Conservation (phyloP, 1,284 basidiomycete genomes). For the Trichosporon sp. region DNA sequence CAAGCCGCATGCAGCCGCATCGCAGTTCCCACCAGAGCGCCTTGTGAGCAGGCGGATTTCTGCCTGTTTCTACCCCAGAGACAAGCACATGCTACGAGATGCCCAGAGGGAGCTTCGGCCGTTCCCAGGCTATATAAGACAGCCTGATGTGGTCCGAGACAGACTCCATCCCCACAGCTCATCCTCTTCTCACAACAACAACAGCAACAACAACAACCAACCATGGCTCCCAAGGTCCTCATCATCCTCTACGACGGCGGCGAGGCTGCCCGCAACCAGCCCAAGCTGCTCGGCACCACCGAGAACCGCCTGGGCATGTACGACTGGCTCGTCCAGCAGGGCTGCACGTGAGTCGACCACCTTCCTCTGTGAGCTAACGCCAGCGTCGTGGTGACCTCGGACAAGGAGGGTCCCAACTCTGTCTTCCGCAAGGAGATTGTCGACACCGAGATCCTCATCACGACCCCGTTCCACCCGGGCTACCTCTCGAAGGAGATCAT, state of each 20-base stretch:
- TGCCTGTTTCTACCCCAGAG: too few species aligned
- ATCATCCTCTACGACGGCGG: constrained; percentile 65
- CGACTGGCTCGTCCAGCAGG: constrained; percentile 71
- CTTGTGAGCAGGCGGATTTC: too few species aligned
- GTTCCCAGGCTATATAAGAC: constrained; percentile 8
- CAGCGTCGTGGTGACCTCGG: constrained; percentile 65
- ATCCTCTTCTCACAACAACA: constrained; percentile 1
- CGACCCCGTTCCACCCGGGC: constrained; percentile 85
- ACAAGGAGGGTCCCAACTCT: constrained; percentile 84
- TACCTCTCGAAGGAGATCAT: constrained; percentile 83
- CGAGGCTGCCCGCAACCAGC: not conserved
- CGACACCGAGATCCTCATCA: constrained; percentile 63
- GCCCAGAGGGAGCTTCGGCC: not conserved
- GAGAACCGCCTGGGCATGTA: constrained; percentile 85
- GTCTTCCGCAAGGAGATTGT: constrained; percentile 63
- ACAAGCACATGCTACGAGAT: not conserved
- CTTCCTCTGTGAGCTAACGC: constrained; percentile 8
- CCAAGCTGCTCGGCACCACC: constrained; percentile 74
- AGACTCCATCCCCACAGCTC: constrained; percentile 1
- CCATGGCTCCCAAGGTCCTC: constrained; percentile 63
- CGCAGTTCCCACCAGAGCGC: not conserved
- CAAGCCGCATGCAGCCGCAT: constrained; percentile 3
- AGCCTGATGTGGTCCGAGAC: not conserved
- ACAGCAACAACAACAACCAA: constrained; percentile 14
- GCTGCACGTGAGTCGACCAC: constrained; percentile 71